These are phyloP conservation scores for Vicia villosa DNA, from an alignment of 306 rosid genomes.

Conservation along the genomic window DNA sequence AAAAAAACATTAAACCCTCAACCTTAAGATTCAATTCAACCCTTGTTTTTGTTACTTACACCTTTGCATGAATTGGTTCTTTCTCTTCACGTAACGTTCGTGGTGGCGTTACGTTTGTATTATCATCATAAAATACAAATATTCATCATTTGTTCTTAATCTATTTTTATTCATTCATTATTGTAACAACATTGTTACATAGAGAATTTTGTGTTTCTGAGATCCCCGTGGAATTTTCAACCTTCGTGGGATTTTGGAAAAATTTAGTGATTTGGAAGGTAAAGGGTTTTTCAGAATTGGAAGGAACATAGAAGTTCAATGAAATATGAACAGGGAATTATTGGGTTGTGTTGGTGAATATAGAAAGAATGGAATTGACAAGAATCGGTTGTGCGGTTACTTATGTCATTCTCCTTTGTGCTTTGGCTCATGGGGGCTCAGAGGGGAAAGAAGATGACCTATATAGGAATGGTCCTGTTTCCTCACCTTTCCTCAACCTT, in stretches of 20 bases:
- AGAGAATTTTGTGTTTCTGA: conserved; percentile 34
- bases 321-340: conserved; percentile 62
- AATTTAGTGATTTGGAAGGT: conserved; percentile 36
- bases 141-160: conserved; percentile 3
- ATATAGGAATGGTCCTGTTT: conserved; percentile 23
- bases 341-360: conserved; percentile 36
- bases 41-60: not conserved
- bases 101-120: not conserved
- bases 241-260: conserved; percentile 33
- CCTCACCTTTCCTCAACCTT: conserved; percentile 14
- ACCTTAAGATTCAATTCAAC: not conserved
- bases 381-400: conserved; percentile 54
- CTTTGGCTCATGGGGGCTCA: conserved; percentile 63
- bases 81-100: conserved; percentile 33
- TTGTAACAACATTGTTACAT: conserved; percentile 20
- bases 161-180: not conserved
- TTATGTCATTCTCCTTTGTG: conserved; percentile 68
- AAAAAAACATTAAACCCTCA: not conserved
- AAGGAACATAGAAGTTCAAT: conserved; percentile 42
- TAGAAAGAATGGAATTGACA: conserved; percentile 58
- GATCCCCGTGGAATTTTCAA: conserved; percentile 28
- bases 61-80: conserved; percentile 43
- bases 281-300: not conserved
- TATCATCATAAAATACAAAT: not conserved
- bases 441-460: conserved; percentile 50